Evolutionary conservation across 1,284 basidiomycete species (phyloP).

Genomic region (Boletellus deceptivus): DNA sequence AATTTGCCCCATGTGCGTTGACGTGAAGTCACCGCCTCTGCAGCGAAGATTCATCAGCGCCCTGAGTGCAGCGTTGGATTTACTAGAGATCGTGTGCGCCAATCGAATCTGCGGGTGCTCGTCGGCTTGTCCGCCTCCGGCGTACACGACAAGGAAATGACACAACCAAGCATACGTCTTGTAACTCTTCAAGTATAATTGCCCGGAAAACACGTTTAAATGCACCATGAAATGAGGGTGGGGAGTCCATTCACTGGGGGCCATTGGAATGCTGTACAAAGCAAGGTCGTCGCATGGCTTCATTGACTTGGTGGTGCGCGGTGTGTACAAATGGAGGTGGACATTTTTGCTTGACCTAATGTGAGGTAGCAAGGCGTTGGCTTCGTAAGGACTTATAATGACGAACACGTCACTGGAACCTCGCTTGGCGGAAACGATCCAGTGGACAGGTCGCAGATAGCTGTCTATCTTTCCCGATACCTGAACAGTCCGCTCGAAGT

Average conservation of each 20-base stretch:
- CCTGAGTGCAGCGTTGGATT: slow-evolving; percentile 22
- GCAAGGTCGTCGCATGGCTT: too few relatives aligned
- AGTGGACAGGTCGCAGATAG: slow-evolving; percentile 42
- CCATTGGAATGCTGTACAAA: slow-evolving; percentile 32
- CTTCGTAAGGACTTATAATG: slow-evolving; percentile 37
- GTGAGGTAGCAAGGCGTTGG: too few relatives aligned
- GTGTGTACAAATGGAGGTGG: too few relatives aligned
- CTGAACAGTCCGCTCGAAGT: slow-evolving; percentile 19
- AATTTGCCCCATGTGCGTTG: slow-evolving; percentile 46
- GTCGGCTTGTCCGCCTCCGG: slow-evolving; percentile 23
- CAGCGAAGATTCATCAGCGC: slow-evolving; percentile 36
- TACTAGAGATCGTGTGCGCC: too few relatives aligned
- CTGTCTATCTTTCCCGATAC: slow-evolving; percentile 10
- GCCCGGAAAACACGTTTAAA: too few relatives aligned
- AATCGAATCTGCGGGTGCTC: too few relatives aligned
- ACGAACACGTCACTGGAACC: slow-evolving; percentile 24
- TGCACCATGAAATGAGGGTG: slow-evolving; percentile 24
- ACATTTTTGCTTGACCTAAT: too few relatives aligned
- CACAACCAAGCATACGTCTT: not conserved
- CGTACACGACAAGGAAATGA: not conserved
- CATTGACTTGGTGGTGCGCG: too few relatives aligned
- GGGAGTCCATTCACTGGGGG: slow-evolving; percentile 19
- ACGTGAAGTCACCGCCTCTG: slow-evolving; percentile 39
- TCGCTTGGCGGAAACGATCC: slow-evolving; percentile 34
- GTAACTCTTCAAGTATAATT: slow-evolving; percentile 17